phyloP scores from a whole-genome alignment of 1,139 yeast genomes.

The Candida freyschussii region DNA sequence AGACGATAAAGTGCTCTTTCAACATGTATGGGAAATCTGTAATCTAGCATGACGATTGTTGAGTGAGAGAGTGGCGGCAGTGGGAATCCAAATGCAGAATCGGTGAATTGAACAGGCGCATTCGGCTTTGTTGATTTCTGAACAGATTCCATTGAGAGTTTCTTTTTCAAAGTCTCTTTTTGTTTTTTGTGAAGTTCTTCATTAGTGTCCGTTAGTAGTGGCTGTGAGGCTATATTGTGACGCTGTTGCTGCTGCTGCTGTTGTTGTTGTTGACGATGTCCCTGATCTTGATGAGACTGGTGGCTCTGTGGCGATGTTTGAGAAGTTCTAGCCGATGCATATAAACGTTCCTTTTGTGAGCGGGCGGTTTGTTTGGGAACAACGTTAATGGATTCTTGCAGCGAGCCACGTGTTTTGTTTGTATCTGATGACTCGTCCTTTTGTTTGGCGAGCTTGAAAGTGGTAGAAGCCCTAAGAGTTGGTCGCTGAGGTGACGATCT shows the following conservation, averaged over 20 bases:
- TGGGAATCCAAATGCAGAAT: constrained; percentile 83
- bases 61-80: constrained; percentile 74
- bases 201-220: constrained; percentile 3
- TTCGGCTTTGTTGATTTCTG: constrained; percentile 40
- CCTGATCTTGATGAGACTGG: constrained; percentile 6
- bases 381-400: constrained; percentile 21
- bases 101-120: constrained; percentile 73
- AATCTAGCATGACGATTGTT: constrained; percentile 72
- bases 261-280: constrained; percentile 15
- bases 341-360: constrained; percentile 1
- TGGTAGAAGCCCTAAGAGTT: constrained; percentile 11
- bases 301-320: constrained; percentile 2
- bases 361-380: constrained; percentile 11
- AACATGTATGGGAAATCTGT: constrained; percentile 87
- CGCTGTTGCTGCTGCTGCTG: constrained; percentile 6
- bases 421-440: constrained; percentile 6
- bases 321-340: constrained; percentile 2
- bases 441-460: constrained; percentile 12
- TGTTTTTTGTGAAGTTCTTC: constrained; percentile 19
- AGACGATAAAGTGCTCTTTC: constrained; percentile 92
- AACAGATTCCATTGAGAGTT: constrained; percentile 31
- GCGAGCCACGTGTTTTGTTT: constrained; percentile 4
- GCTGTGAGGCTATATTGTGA: constrained; percentile 3
- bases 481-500: constrained; percentile 17
- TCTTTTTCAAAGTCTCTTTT: constrained; percentile 20